Evolutionary conservation across 768 basidiomycete species (phyloP), one percentile per base, ranked within the genome.

Genomic region (Mycena filopes): DNA sequence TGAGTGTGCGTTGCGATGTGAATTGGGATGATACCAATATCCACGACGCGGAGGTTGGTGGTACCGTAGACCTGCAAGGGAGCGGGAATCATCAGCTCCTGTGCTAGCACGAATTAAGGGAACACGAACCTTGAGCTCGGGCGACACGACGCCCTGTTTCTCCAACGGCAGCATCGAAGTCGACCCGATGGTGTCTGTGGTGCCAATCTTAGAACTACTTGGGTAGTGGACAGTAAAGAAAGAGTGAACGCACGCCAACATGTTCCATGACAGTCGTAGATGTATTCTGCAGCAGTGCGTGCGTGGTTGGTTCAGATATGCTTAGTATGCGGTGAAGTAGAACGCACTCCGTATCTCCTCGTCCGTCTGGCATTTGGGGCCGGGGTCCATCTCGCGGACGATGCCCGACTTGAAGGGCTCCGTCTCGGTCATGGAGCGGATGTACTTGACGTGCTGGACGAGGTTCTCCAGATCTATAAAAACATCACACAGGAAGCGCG

Each of bases 21-120:
- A 36, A 63, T 63, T 11, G 62, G 62, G n/a, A 63, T 50, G 48
- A 63, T 63, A 10, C 62, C 48, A 40, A 63, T 20, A 36, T 63
- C 43, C n/a, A 45, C 46, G n/a, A 53, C 28, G 4, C 21, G 56
- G 2, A 42, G 46, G 18, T 40, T 47, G 25, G 47, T 38, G n/a
- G 51, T 50, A 26, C 49, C 57, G 38, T 29, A 54, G 13, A 65
- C 47, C 26, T 26, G 40, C 56, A 18, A 49, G 45, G 38, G 60
- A n/a, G 45, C n/a, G n/a, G n/a, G n/a, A n/a, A n/a, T n/a, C n/a
- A n/a, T n/a, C n/a, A n/a, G n/a, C n/a, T n/a, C n/a, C n/a, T n/a
- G n/a, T n/a, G n/a, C n/a, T n/a, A n/a, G n/a, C n/a, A n/a, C n/a
- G n/a, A n/a, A n/a, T n/a, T n/a, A n/a, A n/a, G n/a, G n/a, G n/a